phyloP scores from a whole-genome alignment of 2,329 filamentous ascomycete species.

The Hypoxylon sp. region DNA sequence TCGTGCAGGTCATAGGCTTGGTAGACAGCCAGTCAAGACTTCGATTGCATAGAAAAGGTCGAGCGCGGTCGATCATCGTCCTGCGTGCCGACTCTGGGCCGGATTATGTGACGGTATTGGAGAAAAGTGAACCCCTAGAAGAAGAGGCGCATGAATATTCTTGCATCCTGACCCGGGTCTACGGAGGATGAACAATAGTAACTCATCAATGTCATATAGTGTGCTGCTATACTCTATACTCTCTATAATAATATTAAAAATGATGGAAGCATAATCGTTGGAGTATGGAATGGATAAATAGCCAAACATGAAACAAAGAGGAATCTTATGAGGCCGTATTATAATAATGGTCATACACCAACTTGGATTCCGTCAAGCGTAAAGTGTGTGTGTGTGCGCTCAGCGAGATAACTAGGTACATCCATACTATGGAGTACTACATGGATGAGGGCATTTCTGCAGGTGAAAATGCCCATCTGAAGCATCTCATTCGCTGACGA shows the following conservation, averaged over 20 bases:
- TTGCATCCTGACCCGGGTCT: conserved; percentile 10
- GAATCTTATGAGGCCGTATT: conserved; percentile 28
- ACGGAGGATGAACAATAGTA: conserved; percentile 15
- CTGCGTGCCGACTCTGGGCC: conserved; percentile 26
- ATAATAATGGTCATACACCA: conserved; percentile 22
- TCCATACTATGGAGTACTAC: conserved; percentile 26
- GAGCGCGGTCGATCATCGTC: conserved; percentile 28
- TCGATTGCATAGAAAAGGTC: conserved; percentile 21
- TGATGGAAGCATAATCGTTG: conserved; percentile 1
- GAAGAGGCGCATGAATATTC: conserved; percentile 18
- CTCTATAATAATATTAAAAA: conserved; percentile 2
- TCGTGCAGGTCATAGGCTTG: conserved; percentile 33
- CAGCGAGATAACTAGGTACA: background rate
- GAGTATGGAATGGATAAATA: conserved; percentile 21
- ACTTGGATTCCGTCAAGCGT: conserved; percentile 3
- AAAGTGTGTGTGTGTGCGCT: background rate
- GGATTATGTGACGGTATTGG: conserved; percentile 27
- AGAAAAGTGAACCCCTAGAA: conserved; percentile 9
- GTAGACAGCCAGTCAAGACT: conserved; percentile 24
- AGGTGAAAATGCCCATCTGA: conserved; percentile 25
- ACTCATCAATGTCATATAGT: too few relatives aligned
- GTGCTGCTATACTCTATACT: too few relatives aligned
- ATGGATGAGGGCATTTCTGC: conserved; percentile 36
- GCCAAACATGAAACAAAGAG: conserved; percentile 31
- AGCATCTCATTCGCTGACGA: conserved; percentile 33